Evolutionary conservation across 228 moss, liverwort and hornwort genomes (phyloP), one percentile per base, ranked within the genome.

Genomic region (Sphagnum fallax): DNA sequence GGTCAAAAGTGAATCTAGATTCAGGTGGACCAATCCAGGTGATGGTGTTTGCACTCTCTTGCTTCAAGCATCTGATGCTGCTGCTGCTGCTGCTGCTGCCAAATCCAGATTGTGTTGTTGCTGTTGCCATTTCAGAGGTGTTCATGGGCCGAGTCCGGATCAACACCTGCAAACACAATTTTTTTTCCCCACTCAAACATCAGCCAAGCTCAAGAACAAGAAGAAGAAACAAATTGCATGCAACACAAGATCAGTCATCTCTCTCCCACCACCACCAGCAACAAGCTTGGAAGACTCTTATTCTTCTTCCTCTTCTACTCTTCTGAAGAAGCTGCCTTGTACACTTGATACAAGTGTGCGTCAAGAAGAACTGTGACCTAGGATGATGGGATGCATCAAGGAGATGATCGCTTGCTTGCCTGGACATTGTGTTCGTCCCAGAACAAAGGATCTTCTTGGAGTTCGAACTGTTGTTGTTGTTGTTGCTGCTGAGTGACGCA

Each of bases 371-470:
- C 32, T 32, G 2, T 32, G 32, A 32, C 2, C 2, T 32, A 32
- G 32, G 32, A 32, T 32, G 32, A 32, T 32, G 3, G 32, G 32
- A 32, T 32, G 32, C 32, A 32, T 32, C 32, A 32, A 32, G 32
- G 32, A 32, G 32, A 32, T 32, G 32, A 32, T 32, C 32, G 32
- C 32, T 32, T 32, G 32, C 82, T 63, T 63, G 93, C 96, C 91
- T 97, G 93, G 60, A 97, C 91, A 65, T 80, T 92, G 71, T 96
- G 96, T 64, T 91, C 91, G 69, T 75, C 79, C 96, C 96, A 96
- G 77, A 96, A 92, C 18, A 75, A 88, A 48, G 88, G 76, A 76
- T 93, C 91, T 77, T 90, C 96, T 72, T 92, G 91, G 74, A 97
- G 75, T 67, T 83, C 79, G 64, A 93, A 93, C 50, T 79, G 80